Evolutionary conservation across 805 yeast species (phyloP).

Genomic region (Teunomyces atbi): DNA sequence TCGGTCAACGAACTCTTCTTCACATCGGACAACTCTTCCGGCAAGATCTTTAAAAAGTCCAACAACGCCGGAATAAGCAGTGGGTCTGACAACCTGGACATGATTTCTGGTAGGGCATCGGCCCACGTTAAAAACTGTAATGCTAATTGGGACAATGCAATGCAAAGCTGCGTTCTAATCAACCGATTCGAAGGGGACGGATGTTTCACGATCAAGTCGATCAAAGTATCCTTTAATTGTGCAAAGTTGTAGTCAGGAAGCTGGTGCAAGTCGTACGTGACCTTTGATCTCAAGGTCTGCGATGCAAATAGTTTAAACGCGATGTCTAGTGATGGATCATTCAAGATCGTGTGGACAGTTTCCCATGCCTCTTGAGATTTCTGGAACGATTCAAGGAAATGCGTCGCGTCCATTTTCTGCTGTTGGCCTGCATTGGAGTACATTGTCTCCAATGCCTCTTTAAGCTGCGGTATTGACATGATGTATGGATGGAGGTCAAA

Average conservation of each 20-base stretch:
- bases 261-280: conserved; percentile 82
- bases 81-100: conserved; percentile 39
- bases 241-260: conserved; percentile 56
- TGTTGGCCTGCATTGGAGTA: conserved; percentile 41
- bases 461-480: conserved; percentile 24
- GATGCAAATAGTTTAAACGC: conserved; percentile 81
- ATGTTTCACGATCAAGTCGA: conserved; percentile 55
- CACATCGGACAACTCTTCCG: conserved; percentile 84
- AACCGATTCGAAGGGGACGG: conserved; percentile 36
- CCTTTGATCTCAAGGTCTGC: conserved; percentile 83
- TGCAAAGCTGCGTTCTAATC: conserved; percentile 78
- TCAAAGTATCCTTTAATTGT: conserved; percentile 65
- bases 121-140: conserved; percentile 76
- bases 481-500: background rate
- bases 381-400: conserved; percentile 76
- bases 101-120: conserved; percentile 67
- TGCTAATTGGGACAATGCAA: conserved; percentile 78
- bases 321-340: conserved; percentile 31
- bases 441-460: conserved; percentile 48
- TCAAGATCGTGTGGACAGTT: conserved; percentile 55
- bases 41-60: conserved; percentile 81
- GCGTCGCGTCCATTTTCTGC: conserved; percentile 51
- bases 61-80: conserved; percentile 50
- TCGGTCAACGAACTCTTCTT: conserved; percentile 77
- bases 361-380: conserved; percentile 83